These are phyloP conservation scores for Oenanthe javanica DNA, from an alignment of 140 eudicot species.

Conservation along the genomic window DNA sequence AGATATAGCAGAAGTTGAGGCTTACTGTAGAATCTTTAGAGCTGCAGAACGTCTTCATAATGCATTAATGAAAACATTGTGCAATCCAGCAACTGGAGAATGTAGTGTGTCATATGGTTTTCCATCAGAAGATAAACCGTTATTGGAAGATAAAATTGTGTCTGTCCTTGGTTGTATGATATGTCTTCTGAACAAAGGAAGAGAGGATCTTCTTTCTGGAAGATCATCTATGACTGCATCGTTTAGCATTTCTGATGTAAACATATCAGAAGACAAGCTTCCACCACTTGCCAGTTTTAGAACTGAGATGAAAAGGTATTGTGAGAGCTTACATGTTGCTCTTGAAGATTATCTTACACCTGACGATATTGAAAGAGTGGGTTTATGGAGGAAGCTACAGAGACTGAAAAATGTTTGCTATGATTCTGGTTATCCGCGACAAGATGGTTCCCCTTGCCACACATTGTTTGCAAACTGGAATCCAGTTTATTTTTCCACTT, in stretches of 20 bases:
- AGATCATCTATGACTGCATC: conserved; percentile 60
- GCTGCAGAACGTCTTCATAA: conserved; percentile 82
- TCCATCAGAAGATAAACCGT: conserved; percentile 66
- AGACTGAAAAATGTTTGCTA: conserved; percentile 74
- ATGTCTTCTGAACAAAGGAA: conserved; percentile 81
- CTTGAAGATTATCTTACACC: conserved; percentile 69
- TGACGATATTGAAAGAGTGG: conserved; percentile 56
- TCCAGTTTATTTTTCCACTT: conserved; percentile 65
- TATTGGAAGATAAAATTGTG: conserved; percentile 89
- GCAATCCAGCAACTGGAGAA: conserved; percentile 90
- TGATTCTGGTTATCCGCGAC: conserved; percentile 85
- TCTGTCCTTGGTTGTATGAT: conserved; percentile 98
- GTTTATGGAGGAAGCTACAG: conserved; percentile 88
- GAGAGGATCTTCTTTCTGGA: conserved; percentile 85
- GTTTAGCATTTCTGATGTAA: conserved; percentile 45
- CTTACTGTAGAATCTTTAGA: conserved; percentile 91
- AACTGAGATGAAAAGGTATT: conserved; percentile 84
- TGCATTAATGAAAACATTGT: conserved; percentile 78
- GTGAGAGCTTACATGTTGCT: conserved; percentile 94
- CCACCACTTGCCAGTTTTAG: conserved; percentile 90
- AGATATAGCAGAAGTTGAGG: conserved; percentile 95
- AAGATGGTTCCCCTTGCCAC: conserved; percentile 61
- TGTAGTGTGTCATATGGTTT: conserved; percentile 83
- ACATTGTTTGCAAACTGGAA: conserved; percentile 81
- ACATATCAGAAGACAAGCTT: conserved; percentile 53